These are phyloP conservation scores for Artemisia annua DNA, from an alignment of 129 eudicot genomes.

Conservation along the genomic window DNA sequence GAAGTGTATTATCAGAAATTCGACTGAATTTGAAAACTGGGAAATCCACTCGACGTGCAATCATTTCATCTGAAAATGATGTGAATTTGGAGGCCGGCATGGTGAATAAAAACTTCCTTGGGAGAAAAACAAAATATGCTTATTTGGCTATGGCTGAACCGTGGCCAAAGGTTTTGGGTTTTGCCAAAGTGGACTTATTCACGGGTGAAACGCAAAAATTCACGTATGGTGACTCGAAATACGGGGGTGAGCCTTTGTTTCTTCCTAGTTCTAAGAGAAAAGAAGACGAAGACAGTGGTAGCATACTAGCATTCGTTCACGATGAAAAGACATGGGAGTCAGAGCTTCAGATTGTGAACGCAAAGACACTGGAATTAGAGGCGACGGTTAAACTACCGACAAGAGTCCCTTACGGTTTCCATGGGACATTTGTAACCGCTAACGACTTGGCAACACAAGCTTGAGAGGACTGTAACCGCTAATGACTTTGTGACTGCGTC, in stretches of 20 bases:
- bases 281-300: constrained; percentile 23
- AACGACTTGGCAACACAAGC: constrained; percentile 23
- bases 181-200: constrained; percentile 31
- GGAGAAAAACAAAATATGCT: constrained; percentile 28
- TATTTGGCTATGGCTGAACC: constrained; percentile 36
- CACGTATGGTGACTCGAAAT: constrained; percentile 7
- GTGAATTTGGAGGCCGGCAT: constrained; percentile 36
- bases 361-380: neutral
- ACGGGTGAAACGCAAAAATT: constrained; percentile 26
- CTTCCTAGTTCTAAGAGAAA: neutral
- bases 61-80: constrained; percentile 26
- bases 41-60: constrained; percentile 30
- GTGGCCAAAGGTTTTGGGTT: constrained; percentile 40
- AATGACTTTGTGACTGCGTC: no score
- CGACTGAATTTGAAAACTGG: constrained; percentile 42
- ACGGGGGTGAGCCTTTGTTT: constrained; percentile 27
- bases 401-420: constrained; percentile 27
- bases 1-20: constrained; percentile 39
- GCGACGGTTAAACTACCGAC: constrained; percentile 22
- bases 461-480: neutral
- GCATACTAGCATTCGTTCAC: constrained; percentile 19
- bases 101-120: constrained; percentile 31
- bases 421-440: constrained; percentile 17
- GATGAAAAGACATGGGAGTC: constrained; percentile 19
- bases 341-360: constrained; percentile 18